These are phyloP conservation scores for Lasiodiplodia hormozganensis DNA, from an alignment of 2,329 filamentous ascomycete genomes.

Conservation along the genomic window DNA sequence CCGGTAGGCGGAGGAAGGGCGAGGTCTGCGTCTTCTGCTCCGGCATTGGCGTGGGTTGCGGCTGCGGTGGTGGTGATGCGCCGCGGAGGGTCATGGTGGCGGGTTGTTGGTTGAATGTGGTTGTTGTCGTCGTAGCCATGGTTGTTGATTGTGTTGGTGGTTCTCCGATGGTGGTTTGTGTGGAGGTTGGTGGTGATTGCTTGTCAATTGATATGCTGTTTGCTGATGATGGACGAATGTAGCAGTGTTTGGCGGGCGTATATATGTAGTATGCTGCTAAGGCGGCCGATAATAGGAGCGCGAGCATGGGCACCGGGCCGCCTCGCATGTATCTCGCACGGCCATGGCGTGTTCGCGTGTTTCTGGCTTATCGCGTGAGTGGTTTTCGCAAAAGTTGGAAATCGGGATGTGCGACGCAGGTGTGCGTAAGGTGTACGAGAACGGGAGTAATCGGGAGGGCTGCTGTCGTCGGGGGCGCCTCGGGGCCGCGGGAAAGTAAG, in stretches of 20 bases:
- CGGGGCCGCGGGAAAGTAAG: slow-evolving; percentile 11
- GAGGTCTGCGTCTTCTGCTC: slow-evolving; percentile 18
- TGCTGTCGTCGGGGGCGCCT: background rate
- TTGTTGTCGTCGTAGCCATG: slow-evolving; percentile 54
- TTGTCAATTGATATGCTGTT: slow-evolving; percentile 1
- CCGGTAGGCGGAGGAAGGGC: slow-evolving; percentile 57
- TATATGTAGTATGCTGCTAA: background rate
- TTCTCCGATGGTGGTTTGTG: background rate
- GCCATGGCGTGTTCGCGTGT: slow-evolving; percentile 9
- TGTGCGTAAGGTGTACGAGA: slow-evolving; percentile 1
- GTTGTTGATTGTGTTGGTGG: slow-evolving; percentile 12
- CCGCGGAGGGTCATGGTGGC: slow-evolving; percentile 25
- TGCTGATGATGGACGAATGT: background rate
- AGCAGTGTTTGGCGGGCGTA: slow-evolving; percentile 8
- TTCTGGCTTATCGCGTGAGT: slow-evolving; percentile 15
- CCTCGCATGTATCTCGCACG: slow-evolving; percentile 11
- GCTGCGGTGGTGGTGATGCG: slow-evolving; percentile 30
- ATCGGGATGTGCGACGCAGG: slow-evolving; percentile 19
- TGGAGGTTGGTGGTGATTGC: background rate
- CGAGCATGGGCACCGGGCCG: slow-evolving; percentile 5
- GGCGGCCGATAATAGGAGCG: slow-evolving; percentile 5
- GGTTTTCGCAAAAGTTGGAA: slow-evolving; percentile 8
- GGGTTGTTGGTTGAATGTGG: slow-evolving; percentile 33
- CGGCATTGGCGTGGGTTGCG: slow-evolving; percentile 29
- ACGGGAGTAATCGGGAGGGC: slow-evolving; percentile 8